Conservation (phyloP, 768 basidiomycete species). For the Xerocomus brunneocitrinus region DNA sequence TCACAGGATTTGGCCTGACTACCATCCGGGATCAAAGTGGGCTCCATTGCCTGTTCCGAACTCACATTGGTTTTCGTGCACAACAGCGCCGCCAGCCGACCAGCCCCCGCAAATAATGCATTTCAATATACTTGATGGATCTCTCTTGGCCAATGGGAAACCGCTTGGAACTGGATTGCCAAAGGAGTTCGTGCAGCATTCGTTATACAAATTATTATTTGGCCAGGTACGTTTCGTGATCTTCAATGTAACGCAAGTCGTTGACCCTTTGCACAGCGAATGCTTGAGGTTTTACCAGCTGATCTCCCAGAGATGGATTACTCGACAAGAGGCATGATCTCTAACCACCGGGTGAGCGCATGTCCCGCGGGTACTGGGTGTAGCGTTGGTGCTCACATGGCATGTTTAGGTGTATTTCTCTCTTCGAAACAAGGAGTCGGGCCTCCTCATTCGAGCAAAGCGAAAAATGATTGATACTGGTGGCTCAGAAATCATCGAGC, state of each 20-base stretch:
- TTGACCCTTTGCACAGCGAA: conserved; percentile 9
- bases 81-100: conserved; percentile 14
- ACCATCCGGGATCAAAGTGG: conserved; percentile 26
- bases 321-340: conserved; percentile 17
- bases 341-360: conserved; percentile 13
- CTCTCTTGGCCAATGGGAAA: conserved; percentile 22
- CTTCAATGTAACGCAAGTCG: neutral
- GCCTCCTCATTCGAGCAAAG: conserved; percentile 15
- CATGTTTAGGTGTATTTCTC: conserved; percentile 12
- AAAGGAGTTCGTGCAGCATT: conserved; percentile 2
- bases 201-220: conserved; percentile 18
- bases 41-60: conserved; percentile 10
- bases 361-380: neutral
- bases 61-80: conserved; percentile 29
- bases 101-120: conserved; percentile 29
- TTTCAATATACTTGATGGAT: conserved; percentile 35
- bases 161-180: conserved; percentile 17
- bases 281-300: conserved; percentile 14
- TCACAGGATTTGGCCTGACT: conserved; percentile 28
- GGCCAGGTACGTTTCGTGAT: conserved; percentile 8
- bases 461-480: neutral
- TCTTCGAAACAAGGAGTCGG: neutral
- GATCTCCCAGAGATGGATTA: conserved; percentile 24
- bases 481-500: conserved; percentile 10
- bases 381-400: neutral